Evolutionary conservation across 306 rosid species (phyloP), one percentile per base, ranked within the genome.

Genomic region (Cicer yamashitae): DNA sequence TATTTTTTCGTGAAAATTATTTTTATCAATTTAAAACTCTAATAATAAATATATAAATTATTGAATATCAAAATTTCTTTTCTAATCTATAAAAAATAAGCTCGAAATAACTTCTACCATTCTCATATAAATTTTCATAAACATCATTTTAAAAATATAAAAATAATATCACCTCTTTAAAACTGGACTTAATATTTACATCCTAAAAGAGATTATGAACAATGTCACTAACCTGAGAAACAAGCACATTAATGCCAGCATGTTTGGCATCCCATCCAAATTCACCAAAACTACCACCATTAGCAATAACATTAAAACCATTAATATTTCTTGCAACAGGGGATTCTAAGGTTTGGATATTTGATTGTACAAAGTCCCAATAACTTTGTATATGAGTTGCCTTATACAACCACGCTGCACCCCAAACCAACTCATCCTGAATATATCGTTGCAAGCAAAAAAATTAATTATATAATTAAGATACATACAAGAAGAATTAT

Each of bases 361-460:
- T 79, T 9, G 18, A 51, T 61, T 40, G 62, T 8, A 86, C 82
- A 71, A 82, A 77, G 0, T 77, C 51, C 88, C 85, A 70, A 50
- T 84, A 84, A 5, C 5, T 4, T 7, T 10, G 0, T 3, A 0
- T 8, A 2, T 47, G 7, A 0, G 79, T 65, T 4, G 92, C 92
- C 68, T 80, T 84, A 53, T 77, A 72, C 50, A 84, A 52, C 90
- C 92, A 88, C 48, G 90, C 38, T 22, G 90, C 88, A 50, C 81
- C 92, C 90, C 92, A 88, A 1, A 82, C 0, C 73, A 88, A 82
- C 50, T 88, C 92, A 30, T 88, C 92, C 88, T 86, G 39, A 8
- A 52, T 80, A 52, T 80, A 46, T 13, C 1, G 0, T 37, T 9
- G 0, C 52, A 52, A 5, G 2, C 12, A 37, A 14, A 34, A 38